Base-by-base conservation (phyloP, 2,329 filamentous ascomycete genomes). In the Xylaria hypoxylon region DNA sequence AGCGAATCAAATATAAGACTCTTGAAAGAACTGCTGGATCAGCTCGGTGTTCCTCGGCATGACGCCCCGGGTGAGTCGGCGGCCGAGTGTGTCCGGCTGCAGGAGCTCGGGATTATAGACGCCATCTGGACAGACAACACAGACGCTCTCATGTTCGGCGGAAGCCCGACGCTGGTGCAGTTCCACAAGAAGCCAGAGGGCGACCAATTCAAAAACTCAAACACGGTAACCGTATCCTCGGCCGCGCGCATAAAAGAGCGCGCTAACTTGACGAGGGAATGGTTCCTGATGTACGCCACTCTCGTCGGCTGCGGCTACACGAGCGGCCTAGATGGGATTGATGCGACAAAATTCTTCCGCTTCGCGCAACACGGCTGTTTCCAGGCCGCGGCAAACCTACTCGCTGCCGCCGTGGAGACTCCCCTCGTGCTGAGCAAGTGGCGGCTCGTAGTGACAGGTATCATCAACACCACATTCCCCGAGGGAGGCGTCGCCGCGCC, bases 111-210 rank as follows among this genome's bases (percentile, higher is more conserved):
- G 0, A 64, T 84, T 11, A 81, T 85, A 0, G 83, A 85, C 67
- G 82, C 82, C 6, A 81, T 85, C 1, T 84, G 80, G 79, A 80
- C 79, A 0, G 80, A 84, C 45, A 83, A 85, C 60, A 77, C 79
- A 1, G 83, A 85, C 48, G 73, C 75, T 0, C 75, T 85, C 15
- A 81, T 85, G 80, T 85, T 85, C 57, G 82, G 83, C 44, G 62
- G 58, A 3, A 81, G 79, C 64, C 77, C 72, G 1, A 76, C 79
- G 1, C 72, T 84, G n/a, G 77, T 85, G 15, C 64, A 67, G 42
- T 72, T 73, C 51, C 44, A 53, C 45, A 52, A 62, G 26, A 66
- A 65, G 42, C 65, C 68, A 0, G 70, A 72, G 13, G 70, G 68
- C 38, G 65, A 69, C 28, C 62, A 72, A 1, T 66, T 68, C 51